phyloP scores from a whole-genome alignment of 2,329 filamentous ascomycete species.

The Fusarium denticulatum region DNA sequence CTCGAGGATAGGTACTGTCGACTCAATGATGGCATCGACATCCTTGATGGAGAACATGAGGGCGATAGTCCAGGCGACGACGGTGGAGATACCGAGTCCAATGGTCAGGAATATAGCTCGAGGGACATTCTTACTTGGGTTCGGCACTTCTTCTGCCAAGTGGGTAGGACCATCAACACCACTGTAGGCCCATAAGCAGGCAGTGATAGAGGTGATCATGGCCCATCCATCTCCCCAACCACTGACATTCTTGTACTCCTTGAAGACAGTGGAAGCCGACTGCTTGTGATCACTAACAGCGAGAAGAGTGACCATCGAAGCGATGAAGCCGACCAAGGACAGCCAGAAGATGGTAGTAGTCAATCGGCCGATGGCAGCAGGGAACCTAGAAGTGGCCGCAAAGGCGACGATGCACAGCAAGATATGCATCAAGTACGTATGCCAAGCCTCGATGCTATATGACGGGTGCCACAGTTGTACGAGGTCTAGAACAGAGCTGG shows the following conservation, averaged over 20 bases:
- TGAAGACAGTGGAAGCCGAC: conserved; percentile 28
- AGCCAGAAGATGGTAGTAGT: conserved; percentile 38
- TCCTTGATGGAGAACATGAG: conserved; percentile 42
- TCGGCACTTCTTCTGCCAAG: conserved; percentile 39
- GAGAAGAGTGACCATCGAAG: conserved; percentile 36
- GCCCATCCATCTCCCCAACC: conserved; percentile 43
- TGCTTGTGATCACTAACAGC: conserved; percentile 35
- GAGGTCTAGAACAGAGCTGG: conserved; percentile 38
- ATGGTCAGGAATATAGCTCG: conserved; percentile 41
- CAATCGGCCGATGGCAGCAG: conserved; percentile 36
- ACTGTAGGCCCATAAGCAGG: conserved; percentile 39
- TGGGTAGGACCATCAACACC: conserved; percentile 39
- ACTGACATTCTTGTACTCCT: conserved; percentile 37
- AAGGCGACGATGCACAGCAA: conserved; percentile 39
- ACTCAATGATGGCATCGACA: conserved; percentile 36
- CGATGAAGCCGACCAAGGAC: conserved; percentile 37
- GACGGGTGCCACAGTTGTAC: conserved; percentile 31
- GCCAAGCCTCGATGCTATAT: conserved; percentile 37
- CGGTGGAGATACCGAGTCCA: conserved; percentile 33
- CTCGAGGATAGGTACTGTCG: conserved; percentile 38
- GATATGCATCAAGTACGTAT: conserved; percentile 41
- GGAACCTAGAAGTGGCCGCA: conserved; percentile 29
- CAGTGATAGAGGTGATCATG: conserved; percentile 36
- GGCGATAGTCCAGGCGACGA: conserved; percentile 39
- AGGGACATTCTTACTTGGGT: conserved; percentile 41